Conservation (phyloP, 176 grass and related monocot species). For the Guadua angustifolia region DNA sequence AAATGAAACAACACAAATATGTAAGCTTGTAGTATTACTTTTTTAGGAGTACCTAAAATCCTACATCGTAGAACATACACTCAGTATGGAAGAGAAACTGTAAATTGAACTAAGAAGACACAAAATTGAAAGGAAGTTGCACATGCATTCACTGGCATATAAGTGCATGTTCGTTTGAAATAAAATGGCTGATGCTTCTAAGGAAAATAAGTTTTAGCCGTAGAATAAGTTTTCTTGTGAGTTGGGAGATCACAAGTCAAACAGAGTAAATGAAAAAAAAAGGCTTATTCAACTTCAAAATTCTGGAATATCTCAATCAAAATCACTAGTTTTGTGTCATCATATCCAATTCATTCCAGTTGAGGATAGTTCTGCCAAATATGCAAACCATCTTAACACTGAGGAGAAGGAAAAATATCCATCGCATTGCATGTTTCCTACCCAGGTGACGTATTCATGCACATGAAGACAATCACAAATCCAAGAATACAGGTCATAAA, state of each 20-base stretch:
- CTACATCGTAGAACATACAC: not conserved
- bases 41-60: constrained; percentile 12
- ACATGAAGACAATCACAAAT: not conserved
- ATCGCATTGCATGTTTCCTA: constrained; percentile 19
- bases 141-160: not conserved
- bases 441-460: not conserved
- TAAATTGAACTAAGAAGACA: constrained; percentile 5
- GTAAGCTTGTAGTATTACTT: constrained; percentile 11
- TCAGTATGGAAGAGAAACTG: not conserved
- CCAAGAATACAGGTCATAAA: constrained; percentile 27
- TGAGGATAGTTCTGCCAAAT: not conserved
- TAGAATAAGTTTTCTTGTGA: not conserved
- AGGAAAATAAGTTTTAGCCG: constrained; percentile 14
- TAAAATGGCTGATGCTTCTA: constrained; percentile 8
- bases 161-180: constrained; percentile 17
- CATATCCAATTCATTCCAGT: constrained; percentile 12
- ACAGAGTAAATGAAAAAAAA: constrained; percentile 11
- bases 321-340: not conserved
- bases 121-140: not conserved
- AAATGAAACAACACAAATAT: constrained; percentile 40
- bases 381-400: not conserved
- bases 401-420: not conserved
- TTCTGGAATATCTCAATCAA: constrained; percentile 23
- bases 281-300: not conserved
- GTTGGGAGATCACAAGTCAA: constrained; percentile 9